phyloP scores from a whole-genome alignment of 2,329 filamentous ascomycete species.

The Alternaria hordeiaustralica region DNA sequence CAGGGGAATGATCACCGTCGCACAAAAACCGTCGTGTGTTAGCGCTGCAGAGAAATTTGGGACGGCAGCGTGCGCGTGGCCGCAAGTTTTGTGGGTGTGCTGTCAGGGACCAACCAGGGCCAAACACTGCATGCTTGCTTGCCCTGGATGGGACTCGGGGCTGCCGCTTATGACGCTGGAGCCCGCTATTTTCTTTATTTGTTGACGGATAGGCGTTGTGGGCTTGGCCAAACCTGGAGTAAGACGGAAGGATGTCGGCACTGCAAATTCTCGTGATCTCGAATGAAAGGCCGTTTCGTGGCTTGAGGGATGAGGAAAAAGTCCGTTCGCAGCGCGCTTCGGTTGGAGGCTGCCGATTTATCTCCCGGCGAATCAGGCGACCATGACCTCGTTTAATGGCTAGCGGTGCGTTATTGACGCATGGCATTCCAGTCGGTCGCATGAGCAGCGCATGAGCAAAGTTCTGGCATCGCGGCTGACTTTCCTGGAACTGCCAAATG shows the following conservation, averaged over 20 bases:
- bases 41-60: neutral
- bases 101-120: conserved; percentile 9
- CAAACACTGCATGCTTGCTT: neutral
- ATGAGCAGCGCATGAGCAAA: conserved; percentile 5
- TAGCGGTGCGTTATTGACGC: neutral
- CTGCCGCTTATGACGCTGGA: conserved; percentile 3
- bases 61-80: neutral
- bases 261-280: neutral
- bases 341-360: conserved; percentile 7
- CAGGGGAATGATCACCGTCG: neutral
- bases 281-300: neutral
- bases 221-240: neutral
- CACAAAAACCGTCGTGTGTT: neutral
- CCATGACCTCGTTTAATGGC: neutral
- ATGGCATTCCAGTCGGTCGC: conserved; percentile 1
- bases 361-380: conserved; percentile 5
- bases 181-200: conserved; percentile 5
- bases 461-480: conserved; percentile 4
- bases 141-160: neutral
- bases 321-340: neutral
- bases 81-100: conserved; percentile 4
- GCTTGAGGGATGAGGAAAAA: neutral
- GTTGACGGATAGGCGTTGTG: neutral
- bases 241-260: neutral
- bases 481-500: conserved; percentile 3